Evolutionary conservation across 2,329 filamentous ascomycete genomes (phyloP), one percentile per base, ranked within the genome.

Genomic region (Sodiomyces alkalinus): DNA sequence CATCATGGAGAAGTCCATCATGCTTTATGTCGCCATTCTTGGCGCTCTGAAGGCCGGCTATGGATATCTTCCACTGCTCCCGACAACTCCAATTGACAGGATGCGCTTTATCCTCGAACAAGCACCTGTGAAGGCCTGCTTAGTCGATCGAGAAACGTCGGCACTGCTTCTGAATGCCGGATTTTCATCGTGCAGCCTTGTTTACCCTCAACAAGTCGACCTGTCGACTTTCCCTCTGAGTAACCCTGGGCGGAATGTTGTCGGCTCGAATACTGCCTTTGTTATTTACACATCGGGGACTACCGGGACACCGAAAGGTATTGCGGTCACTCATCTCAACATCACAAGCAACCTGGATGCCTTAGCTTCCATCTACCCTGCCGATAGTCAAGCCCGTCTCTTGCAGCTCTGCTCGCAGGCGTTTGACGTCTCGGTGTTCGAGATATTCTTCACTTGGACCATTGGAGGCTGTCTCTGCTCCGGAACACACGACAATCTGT

Each of bases 361-460:
- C 7, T 58, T 93, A 6, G 60, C 64, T 3, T 54, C 60, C 3
- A 54, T 80, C 0, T 92, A 92, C 42, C 78, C 80, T 0, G 54
- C 56, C 0, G 44, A 52, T 1, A 41, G 41, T 2, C 40, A 51
- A 1, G 67, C 73, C 1, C 66, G 73, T n/a, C 57, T 92, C 18
- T 57, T 93, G 0, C 85, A 92, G 49, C 72, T 80, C 3, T 92
- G 80, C 43, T 87, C 81, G 1, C 80, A 85, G 43, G 78, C 77
- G 0, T 92, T 92, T 44, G 81, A 92, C 43, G 74, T 92, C 2
- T 92, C 82, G 1, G 79, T 92, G 0, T 92, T 92, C 45, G 85
- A 92, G 43, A 86, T 92, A 10, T 87, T 92, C 47, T 92, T 82
- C 41, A 62, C 82, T 0, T 92, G 83, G 78, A 67, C 68, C 26